Evolutionary conservation across 73 alveolate species (phyloP), one percentile per base, ranked within the genome.

Genomic region (Urostyla sp.): DNA sequence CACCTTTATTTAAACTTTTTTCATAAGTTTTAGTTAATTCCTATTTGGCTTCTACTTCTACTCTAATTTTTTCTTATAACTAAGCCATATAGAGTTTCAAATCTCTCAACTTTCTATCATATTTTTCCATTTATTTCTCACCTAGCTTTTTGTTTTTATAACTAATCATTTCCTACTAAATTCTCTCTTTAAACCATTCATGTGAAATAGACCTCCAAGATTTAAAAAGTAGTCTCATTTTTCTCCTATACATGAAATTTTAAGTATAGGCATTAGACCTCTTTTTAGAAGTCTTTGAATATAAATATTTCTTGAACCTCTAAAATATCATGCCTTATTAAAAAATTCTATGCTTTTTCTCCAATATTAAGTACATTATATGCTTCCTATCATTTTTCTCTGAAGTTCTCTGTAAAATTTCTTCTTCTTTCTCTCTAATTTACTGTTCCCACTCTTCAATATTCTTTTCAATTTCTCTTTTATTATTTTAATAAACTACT

Each of bases 11-110:
- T 5, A 59, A 20, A 16, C 57, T 35, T 31, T 34, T 8, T 20
- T 59, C 77, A 34, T 69, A 69, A 21, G 54, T 69, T 20, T 18
- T 21, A n/a, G 84, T 72, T 20, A 69, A 38, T 27, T 48, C 69
- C 34, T 69, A 67, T 24, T 72, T 8, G 4, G 59, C 84, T 11
- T 31, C 44, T 16, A 69, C 84, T 26, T 45, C 61, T 10, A 24
- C 30, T 32, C 61, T 69, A 5, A 69, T 69, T 30, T 69, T 69
- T n/a, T 45, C 61, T 32, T 69, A 20, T 24, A 69, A 51, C 54
- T 69, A 38, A 20, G 87, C 77, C 87, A 75, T 75, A 40, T 75
- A 75, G 5, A 75, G 7, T 31, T 75, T 75, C 37, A 75, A 37
- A 3, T 44, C 27, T 23, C 57, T 78, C 15, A 75, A 76, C 43